Evolutionary conservation across 2,329 filamentous ascomycete species (phyloP).

Genomic region (Neurospora crassa): DNA sequence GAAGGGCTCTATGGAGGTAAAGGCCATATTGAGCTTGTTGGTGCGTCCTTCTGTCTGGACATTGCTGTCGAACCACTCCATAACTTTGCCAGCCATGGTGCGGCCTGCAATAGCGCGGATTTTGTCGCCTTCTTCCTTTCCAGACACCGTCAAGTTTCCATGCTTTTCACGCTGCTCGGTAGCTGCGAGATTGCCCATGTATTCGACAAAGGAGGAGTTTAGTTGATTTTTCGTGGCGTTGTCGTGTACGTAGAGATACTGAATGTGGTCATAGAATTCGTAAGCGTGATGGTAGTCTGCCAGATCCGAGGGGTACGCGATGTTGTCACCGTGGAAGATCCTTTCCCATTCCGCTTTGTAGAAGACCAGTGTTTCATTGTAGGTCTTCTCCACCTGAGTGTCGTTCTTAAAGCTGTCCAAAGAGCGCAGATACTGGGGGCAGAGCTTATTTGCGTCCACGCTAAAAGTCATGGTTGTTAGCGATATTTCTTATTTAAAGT

Average conservation of each 20-base stretch:
- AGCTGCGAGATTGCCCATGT: conserved; percentile 52
- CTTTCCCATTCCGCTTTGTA: conserved; percentile 33
- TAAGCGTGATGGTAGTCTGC: conserved; percentile 41
- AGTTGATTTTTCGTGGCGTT: conserved; percentile 31
- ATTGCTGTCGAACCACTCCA: conserved; percentile 32
- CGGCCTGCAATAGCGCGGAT: conserved; percentile 44
- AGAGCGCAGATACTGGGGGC: conserved; percentile 28
- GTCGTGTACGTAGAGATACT: conserved; percentile 45
- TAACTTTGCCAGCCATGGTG: conserved; percentile 37
- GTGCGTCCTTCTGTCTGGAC: conserved; percentile 28
- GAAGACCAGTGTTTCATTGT: conserved; percentile 23
- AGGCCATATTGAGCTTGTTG: conserved; percentile 42
- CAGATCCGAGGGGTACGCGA: conserved; percentile 23
- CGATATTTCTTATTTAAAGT: too few relatives aligned
- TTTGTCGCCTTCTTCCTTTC: conserved; percentile 25
- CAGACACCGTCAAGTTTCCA: conserved; percentile 50
- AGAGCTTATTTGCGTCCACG: conserved; percentile 30
- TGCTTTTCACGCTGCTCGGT: conserved; percentile 51
- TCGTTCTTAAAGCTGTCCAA: conserved; percentile 19
- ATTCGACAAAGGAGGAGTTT: conserved; percentile 26
- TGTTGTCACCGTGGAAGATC: conserved; percentile 25
- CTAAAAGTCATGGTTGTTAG: conserved; percentile 15
- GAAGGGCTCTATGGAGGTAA: conserved; percentile 46
- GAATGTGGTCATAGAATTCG: conserved; percentile 44
- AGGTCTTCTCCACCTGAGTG: conserved; percentile 7